Evolutionary conservation across 1,139 yeast species (phyloP), one percentile per base, ranked within the genome.

Genomic region (Taphrina flavorubra): DNA sequence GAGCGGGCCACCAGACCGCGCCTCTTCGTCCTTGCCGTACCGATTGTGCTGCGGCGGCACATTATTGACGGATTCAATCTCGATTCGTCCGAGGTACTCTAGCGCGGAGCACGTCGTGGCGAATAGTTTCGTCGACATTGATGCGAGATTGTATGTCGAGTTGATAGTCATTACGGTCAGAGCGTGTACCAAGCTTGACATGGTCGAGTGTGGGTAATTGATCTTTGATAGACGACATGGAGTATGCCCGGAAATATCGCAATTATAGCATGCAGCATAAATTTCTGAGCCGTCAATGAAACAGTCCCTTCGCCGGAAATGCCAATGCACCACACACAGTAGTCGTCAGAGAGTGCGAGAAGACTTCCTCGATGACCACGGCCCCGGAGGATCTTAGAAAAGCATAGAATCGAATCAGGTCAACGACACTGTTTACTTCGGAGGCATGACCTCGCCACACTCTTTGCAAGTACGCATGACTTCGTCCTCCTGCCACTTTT

Each of bases 391-490:
- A 39, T 14, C 14, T 11, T 11, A 2, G 6, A 6, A 39, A 2
- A 14, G 6, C 42, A 11, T 39, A 1, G 14, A 10, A 10, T 3
- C n/a, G 18, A 6, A 13, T 6, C 42, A 44, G 18, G 2, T 6
- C 18, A 13, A 44, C 47, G n/a, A n/a, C 13, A 6, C 11, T n/a
- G n/a, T 8, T 16, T 60, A 72, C 59, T 69, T 64, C 10, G 71
- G 70, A n/a, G 72, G 71, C 44, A 72, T 79, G 6, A 79, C 70
- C 6, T 90, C 86, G 0, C 94, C 92, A 77, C 98, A 92, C 18
- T 83, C 78, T 64, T 80, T 76, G 78, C 98, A 92, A 1, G 92
- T 90, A 76, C 94, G 84, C 67, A 86, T 86, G 8, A 83, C 82
- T 44, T 82, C 72, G 75, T 87, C 87, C 0, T 77, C 80, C 72